phyloP scores from a whole-genome alignment of 768 basidiomycete genomes.

The Termitomyces sp. region DNA sequence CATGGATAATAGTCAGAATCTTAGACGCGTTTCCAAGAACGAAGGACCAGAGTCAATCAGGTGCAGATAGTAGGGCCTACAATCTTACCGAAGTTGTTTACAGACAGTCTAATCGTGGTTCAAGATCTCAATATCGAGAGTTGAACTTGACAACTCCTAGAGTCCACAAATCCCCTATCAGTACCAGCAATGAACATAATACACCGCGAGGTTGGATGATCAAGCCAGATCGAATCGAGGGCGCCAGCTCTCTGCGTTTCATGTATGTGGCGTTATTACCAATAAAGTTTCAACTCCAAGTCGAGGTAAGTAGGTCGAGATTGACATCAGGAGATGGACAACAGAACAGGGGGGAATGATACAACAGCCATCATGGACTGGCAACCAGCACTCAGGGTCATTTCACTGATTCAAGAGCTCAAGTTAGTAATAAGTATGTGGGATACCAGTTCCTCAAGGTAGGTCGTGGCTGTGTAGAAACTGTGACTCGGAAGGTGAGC shows the following conservation, averaged over 20 bases:
- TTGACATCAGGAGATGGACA: not conserved
- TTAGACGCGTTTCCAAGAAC: not conserved
- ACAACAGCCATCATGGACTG: not conserved
- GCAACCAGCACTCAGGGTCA: not conserved
- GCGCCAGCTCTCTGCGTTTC: not conserved
- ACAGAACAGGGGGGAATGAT: not conserved
- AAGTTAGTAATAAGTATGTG: too few relatives aligned
- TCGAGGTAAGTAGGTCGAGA: not conserved
- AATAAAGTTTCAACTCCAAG: not conserved
- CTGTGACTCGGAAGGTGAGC: not conserved
- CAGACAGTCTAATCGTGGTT: not conserved
- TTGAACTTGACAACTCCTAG: too few relatives aligned
- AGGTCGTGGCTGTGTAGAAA: constrained; percentile 2
- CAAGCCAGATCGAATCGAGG: not conserved
- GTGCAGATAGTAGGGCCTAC: not conserved
- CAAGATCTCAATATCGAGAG: not conserved
- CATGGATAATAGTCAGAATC: not conserved
- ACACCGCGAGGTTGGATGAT: not conserved
- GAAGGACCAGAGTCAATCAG: constrained; percentile 4
- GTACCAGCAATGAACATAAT: not conserved
- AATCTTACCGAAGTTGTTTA: not conserved
- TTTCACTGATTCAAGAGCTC: too few relatives aligned
- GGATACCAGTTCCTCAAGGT: not conserved
- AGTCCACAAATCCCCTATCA: not conserved
- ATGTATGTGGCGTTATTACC: not conserved